Evolutionary conservation across 208 protist species (phyloP), one percentile per base, ranked within the genome.

Genomic region (Wallacemonas rigidus): DNA sequence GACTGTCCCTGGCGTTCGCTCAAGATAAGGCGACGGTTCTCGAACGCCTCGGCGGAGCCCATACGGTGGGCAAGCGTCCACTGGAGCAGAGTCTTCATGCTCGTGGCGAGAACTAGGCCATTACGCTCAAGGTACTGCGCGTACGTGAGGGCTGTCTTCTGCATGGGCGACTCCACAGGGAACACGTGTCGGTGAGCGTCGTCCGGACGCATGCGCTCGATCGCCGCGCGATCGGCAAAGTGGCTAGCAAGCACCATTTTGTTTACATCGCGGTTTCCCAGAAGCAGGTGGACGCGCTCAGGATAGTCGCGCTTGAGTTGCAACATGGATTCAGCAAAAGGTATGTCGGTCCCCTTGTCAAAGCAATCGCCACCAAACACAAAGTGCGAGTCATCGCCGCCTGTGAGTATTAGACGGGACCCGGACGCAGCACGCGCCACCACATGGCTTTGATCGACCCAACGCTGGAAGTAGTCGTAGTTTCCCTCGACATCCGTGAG

Each of bases 261-360:
- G 75, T 94, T 94, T 58, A 91, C 71, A 70, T 94, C 89, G 43
- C 89, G 80, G 74, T 94, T 94, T 35, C 89, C 89, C 56, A 91
- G 72, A 51, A 91, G 81, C 15, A 89, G 74, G 74, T 83, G 79
- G 45, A 94, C 89, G 2, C 85, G 81, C 2, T 81, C 68, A 8
- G 86, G 86, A 75, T 91, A 75, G 39, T 76, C 61, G 40, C 73
- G 48, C 68, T 90, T 83, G 44, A 94, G 79, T 39, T 76, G 69
- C 14, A 89, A 12, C 35, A 94, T 69, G 54, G 69, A 62, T 45
- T 60, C 72, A 1, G 74, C 50, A 67, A 92, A 81, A 17, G 73
- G 44, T 15, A 92, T 63, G 60, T 91, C 86, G 39, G 60, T 51
- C 26, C 87, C 86, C 44, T 77, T 75, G 76, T 94, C 89, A 80